Base-by-base conservation (phyloP, 23 red algal genomes). In the Gracilaria gracilis region DNA sequence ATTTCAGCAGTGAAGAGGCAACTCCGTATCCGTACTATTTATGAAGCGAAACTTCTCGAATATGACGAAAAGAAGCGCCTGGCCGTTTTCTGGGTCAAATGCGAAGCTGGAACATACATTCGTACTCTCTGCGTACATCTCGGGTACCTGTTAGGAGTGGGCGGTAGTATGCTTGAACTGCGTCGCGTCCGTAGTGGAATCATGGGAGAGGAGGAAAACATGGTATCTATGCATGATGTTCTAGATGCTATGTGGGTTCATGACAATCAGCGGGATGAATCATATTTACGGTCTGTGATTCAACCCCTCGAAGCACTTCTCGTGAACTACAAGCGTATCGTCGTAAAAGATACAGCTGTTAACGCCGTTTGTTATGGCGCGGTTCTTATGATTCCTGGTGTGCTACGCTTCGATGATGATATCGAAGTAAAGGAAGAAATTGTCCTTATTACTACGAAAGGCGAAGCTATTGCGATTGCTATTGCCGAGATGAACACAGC, bases 1-100 rank as follows among this genome's bases (percentile, higher is more conserved):
- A 99, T 99, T 61, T 95, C 93, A 15, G 97, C 97, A 21, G 97
- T 99, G 19, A 99, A 99, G 88, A 69, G 97, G 58, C 97, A 99
- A 66, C 86, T 99, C 36, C 89, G 97, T 35, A 94, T 99, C 15
- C 89, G 97, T 4, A 99, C 97, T 16, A 83, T 99, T 11, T 99
- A 99, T 79, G 91, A 99, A 35, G 61, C 75, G 16, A 96, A 91
- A 74, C 94, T 99, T 48, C 59, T 99, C 13, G 97, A 99, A 58
- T 99, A 71, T 66, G 94, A 99, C 37, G 89, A 89, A 9, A 76
- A 86, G 61, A 75, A 91, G 27, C 51, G 70, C 14, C 85, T 99
- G 48, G 94, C 57, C 67, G 75, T 99, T 13, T 94, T 99, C 46
- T 96, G 97, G 91, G 93, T 99, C 50, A 84, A 87, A 48, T 99